Base-by-base conservation (phyloP, 257 asterid genomes). In the Solanum paucissectum region DNA sequence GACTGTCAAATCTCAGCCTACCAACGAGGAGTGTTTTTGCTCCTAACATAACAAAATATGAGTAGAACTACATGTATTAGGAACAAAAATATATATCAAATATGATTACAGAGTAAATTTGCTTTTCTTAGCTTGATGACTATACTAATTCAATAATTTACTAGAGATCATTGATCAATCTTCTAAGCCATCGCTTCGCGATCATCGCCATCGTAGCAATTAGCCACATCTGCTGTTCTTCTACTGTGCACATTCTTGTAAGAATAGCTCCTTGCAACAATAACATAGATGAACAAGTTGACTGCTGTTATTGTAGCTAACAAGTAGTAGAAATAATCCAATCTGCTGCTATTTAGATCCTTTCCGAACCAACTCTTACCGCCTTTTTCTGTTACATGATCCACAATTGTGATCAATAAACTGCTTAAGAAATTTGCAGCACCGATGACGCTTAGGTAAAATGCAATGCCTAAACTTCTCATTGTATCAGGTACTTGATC, bases 381-480 rank as follows among this genome's bases (percentile, higher is more conserved):
- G 32, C 89, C 12, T 76, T 74, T 92, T 81, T 88, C 93, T 6
- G 96, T 92, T 27, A 52, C 92, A 83, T 87, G 87, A 71, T 93
- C 93, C 0, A 95, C 95, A 86, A 94, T 58, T 25, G 96, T 90
- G 25, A 96, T 97, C 44, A 96, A 87, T 90, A 96, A 62, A 27
- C 98, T 96, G 27, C 98, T 94, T 1, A 95, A 89, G 23, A 96
- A 96, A 58, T 87, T 95, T 12, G 98, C 97, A 93, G 94, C 94
- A 44, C 98, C 92, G 2, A 96, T 91, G 2, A 96, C 92, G 87
- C 94, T 92, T 4, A 95, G 90, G 36, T 95, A 96, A 33, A 95
- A 87, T 20, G 98, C 98, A 1, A 96, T 95, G 89, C 99, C 95
- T 94, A 96, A 92, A 3, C 98, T 94, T 89, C 94, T 95, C 98